Evolutionary conservation across 2,329 filamentous ascomycete species (phyloP), one percentile per base, ranked within the genome.

Genomic region (Daldinia eschscholtzii): DNA sequence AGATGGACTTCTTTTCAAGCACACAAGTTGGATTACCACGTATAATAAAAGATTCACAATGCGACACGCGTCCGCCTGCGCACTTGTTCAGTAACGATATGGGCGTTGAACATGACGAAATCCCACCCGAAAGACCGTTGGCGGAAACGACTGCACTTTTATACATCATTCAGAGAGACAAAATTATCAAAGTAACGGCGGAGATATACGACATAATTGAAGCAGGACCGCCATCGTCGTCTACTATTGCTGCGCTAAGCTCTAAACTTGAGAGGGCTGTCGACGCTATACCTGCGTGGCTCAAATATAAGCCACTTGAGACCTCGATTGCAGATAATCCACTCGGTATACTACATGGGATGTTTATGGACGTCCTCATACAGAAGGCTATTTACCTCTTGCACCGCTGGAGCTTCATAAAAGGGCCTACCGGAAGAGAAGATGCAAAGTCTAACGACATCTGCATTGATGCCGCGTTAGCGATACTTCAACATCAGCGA

Each of bases 11-110:
- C 48, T 28, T 55, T n/a, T 41, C 50, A 18, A 39, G 44, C 10
- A 39, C 41, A 4, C 63, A 61, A 28, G 35, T 65, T 18, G 63
- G 57, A 9, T 26, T 65, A 9, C 63, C 63, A 23, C 57, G 63
- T 20, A 26, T 65, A 13, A 56, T 65, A n/a, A 61, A 65, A 42
- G 57, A 60, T 5, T 37, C n/a, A 2, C 63, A 61, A 28, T 48
- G 57, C 33, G 63, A 61, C 12, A 57, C 57, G 10, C 39, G 23
- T n/a, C 35, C 41, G 12, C 62, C 62, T n/a, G 37, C 28, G 23
- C 57, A 65, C 28, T 57, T 65, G 6, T 59, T 55, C 9, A 57
- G 57, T 18, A 41, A 52, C 18, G 56, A 65, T 13, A 46, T 65
- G n/a, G 62, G 48, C 26, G 28, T 39, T 2, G 30, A 39, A 4